Conservation (phyloP, 2,329 filamentous ascomycete genomes). For the Rasamsonia emersonii region DNA sequence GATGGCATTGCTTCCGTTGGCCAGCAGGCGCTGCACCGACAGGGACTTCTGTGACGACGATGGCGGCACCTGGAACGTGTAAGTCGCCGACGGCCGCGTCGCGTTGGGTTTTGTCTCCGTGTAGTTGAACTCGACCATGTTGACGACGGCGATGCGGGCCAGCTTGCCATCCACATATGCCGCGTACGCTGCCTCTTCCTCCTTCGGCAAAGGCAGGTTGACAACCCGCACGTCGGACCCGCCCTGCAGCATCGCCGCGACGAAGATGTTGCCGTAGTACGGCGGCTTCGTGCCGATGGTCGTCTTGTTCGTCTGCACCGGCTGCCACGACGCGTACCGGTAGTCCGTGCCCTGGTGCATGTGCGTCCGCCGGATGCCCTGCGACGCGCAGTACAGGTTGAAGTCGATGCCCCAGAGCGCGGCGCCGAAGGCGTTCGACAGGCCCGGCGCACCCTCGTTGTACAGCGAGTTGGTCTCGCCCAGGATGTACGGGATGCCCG, state of each 20-base stretch:
- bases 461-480: constrained; percentile 7
- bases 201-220: constrained; percentile 5
- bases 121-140: constrained; percentile 7
- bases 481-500: constrained; percentile 5
- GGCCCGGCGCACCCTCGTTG: constrained; percentile 6
- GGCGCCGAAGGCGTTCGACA: constrained; percentile 8
- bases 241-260: constrained; percentile 6
- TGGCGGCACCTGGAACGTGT: constrained; percentile 12
- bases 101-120: constrained; percentile 2
- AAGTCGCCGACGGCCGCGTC: constrained; percentile 10
- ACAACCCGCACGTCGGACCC: constrained; percentile 5
- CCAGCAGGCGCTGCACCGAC: constrained; percentile 5
- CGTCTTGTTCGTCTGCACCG: constrained; percentile 3
- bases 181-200: constrained; percentile 8
- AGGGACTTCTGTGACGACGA: not conserved
- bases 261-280: constrained; percentile 7
- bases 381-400: constrained; percentile 4
- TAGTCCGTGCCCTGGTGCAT: constrained; percentile 7
- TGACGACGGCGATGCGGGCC: constrained; percentile 6
- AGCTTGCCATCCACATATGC: constrained; percentile 6
- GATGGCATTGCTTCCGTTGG: constrained; percentile 6
- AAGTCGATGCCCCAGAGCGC: constrained; percentile 8
- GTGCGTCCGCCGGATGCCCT: constrained; percentile 4
- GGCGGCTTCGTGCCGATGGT: constrained; percentile 5
- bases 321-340: constrained; percentile 7